phyloP scores from a whole-genome alignment of 176 grass and related monocot species.

The Leersia perrieri region DNA sequence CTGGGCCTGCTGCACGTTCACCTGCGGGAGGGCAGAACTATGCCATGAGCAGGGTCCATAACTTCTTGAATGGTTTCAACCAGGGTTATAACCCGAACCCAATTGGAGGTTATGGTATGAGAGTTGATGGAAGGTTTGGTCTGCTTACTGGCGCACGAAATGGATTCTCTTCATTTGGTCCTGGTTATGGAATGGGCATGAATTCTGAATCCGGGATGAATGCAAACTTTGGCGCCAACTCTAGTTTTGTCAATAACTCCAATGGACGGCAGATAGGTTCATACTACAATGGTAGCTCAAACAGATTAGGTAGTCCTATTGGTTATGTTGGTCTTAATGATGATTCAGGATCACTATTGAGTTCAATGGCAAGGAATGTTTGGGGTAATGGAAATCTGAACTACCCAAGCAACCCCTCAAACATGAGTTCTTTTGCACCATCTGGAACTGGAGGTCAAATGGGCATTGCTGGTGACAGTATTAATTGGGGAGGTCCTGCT shows the following conservation, averaged over 20 bases:
- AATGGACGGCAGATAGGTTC: slow-evolving; percentile 66
- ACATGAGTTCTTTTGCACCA: slow-evolving; percentile 62
- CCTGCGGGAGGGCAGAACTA: slow-evolving; percentile 58
- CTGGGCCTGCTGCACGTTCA: slow-evolving; percentile 67
- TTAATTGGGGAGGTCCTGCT: slow-evolving; percentile 53
- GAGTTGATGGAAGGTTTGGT: slow-evolving; percentile 74
- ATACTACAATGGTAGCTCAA: slow-evolving; percentile 66
- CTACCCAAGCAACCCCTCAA: slow-evolving; percentile 48
- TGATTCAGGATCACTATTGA: slow-evolving; percentile 67
- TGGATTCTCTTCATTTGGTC: slow-evolving; percentile 65
- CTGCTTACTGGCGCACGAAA: slow-evolving; percentile 61
- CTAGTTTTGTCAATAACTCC: slow-evolving; percentile 54
- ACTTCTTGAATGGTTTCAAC: slow-evolving; percentile 69
- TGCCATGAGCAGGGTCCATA: slow-evolving; percentile 66
- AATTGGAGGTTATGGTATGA: slow-evolving; percentile 77
- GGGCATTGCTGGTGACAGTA: slow-evolving; percentile 34
- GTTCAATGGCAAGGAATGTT: slow-evolving; percentile 69
- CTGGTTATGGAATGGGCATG: slow-evolving; percentile 75
- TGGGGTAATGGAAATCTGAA: slow-evolving; percentile 64
- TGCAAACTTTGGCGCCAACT: slow-evolving; percentile 49
- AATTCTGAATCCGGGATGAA: slow-evolving; percentile 58
- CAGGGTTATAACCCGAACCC: slow-evolving; percentile 62
- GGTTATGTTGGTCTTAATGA: slow-evolving; percentile 66
- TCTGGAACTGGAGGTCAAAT: slow-evolving; percentile 43
- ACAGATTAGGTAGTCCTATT: slow-evolving; percentile 54